These are phyloP conservation scores for Melocanna baccifera DNA, from an alignment of 176 grass and related monocot species.

Conservation along the genomic window DNA sequence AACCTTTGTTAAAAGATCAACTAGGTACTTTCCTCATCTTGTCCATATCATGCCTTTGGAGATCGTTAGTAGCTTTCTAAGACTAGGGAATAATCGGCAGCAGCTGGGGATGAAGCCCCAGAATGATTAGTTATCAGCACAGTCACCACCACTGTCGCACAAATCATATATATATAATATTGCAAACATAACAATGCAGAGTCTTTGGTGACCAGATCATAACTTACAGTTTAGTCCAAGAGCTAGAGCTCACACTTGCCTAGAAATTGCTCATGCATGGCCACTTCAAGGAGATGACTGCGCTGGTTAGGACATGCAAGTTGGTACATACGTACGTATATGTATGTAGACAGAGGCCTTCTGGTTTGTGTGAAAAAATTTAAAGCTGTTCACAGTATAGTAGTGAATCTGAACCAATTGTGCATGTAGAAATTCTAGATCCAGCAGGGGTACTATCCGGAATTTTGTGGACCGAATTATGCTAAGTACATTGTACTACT, in stretches of 20 bases:
- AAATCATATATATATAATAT: constrained; percentile 15
- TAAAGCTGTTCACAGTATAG: constrained; percentile 24
- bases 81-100: constrained; percentile 22
- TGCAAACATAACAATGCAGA: neutral
- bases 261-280: neutral
- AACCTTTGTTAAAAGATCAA: constrained; percentile 44
- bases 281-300: neutral
- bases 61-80: constrained; percentile 33
- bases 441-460: constrained; percentile 13
- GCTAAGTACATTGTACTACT: constrained; percentile 30
- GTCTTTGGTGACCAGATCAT: neutral
- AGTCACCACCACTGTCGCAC: neutral
- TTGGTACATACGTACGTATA: neutral
- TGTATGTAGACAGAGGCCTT: neutral
- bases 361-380: neutral
- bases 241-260: neutral
- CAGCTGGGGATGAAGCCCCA: constrained; percentile 20
- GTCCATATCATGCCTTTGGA: constrained; percentile 35
- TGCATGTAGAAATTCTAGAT: constrained; percentile 36
- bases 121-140: constrained; percentile 42
- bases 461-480: constrained; percentile 30
- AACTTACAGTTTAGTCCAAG: neutral
- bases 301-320: neutral
- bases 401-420: constrained; percentile 8
- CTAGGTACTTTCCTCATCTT: constrained; percentile 39